phyloP scores from a whole-genome alignment of 2,329 filamentous ascomycete species.

The Penicillium sp. region DNA sequence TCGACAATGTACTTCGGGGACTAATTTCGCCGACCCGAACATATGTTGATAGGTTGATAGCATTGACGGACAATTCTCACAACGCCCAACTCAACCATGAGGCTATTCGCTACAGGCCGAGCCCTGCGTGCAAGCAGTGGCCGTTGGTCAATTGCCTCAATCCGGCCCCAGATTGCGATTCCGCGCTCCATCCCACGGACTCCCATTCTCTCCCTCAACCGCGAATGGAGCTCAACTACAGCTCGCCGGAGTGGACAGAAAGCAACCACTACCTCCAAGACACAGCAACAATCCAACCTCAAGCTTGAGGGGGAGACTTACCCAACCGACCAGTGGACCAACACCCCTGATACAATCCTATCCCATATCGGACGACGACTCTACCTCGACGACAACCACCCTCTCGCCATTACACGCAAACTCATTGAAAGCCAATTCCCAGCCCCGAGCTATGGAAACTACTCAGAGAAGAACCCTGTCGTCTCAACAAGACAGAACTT shows the following conservation, averaged over 20 bases:
- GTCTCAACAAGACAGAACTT: slow-evolving; percentile 88
- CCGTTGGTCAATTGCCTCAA: slow-evolving; percentile 31
- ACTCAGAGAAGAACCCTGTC: slow-evolving; percentile 77
- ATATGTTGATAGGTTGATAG: slow-evolving; percentile 18
- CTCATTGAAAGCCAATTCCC: slow-evolving; percentile 91
- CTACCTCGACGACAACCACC: slow-evolving; percentile 90
- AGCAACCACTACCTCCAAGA: not conserved
- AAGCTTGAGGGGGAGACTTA: slow-evolving; percentile 64
- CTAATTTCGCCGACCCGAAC: slow-evolving; percentile 24
- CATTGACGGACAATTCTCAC: slow-evolving; percentile 1
- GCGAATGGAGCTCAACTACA: slow-evolving; percentile 34
- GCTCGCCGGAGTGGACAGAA: slow-evolving; percentile 21
- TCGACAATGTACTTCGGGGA: slow-evolving; percentile 18
- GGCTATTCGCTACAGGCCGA: slow-evolving; percentile 38
- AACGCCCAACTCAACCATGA: slow-evolving; percentile 26
- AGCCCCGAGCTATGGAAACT: slow-evolving; percentile 65
- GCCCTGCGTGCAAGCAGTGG: slow-evolving; percentile 36
- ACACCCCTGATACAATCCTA: slow-evolving; percentile 73
- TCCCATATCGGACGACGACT: slow-evolving; percentile 70
- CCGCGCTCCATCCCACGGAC: slow-evolving; percentile 18
- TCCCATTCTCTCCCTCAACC: slow-evolving; percentile 13
- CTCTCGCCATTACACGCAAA: slow-evolving; percentile 82
- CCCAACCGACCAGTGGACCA: slow-evolving; percentile 76
- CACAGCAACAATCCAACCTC: slow-evolving; percentile 29
- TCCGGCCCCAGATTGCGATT: slow-evolving; percentile 19